Conservation (phyloP, 1,284 basidiomycete species). For the Ganoderma multipileum region DNA sequence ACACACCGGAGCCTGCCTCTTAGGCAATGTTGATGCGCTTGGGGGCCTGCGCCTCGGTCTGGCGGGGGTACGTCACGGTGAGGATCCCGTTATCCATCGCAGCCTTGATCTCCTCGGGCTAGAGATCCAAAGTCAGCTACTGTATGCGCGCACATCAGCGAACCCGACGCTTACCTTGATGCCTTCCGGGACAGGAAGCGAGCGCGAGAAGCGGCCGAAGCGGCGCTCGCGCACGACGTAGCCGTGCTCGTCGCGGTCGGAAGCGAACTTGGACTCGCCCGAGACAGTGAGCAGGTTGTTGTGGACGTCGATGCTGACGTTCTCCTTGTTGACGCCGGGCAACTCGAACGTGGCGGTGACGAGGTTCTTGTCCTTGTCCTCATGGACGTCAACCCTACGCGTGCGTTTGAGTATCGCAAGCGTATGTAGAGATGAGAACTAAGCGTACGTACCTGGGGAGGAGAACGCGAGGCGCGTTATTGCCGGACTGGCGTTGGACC, state of each 20-base stretch:
- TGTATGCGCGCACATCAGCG: background rate
- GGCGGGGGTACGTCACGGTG: constrained; percentile 50
- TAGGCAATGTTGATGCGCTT: constrained; percentile 30
- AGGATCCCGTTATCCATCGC: constrained; percentile 50
- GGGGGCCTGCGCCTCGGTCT: constrained; percentile 37
- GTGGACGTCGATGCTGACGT: constrained; percentile 51
- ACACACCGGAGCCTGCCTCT: background rate
- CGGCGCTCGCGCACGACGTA: constrained; percentile 58
- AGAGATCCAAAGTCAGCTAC: constrained; percentile 7
- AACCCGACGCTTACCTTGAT: constrained; percentile 46
- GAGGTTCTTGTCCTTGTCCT: constrained; percentile 46
- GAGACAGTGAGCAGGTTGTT: constrained; percentile 51
- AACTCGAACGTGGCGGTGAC: constrained; percentile 58
- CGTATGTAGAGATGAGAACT: too few relatives aligned
- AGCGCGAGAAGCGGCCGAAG: constrained; percentile 54
- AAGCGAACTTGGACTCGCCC: constrained; percentile 46
- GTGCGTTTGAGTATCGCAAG: background rate
- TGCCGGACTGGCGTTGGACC: constrained; percentile 21
- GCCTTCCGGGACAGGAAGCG: constrained; percentile 52
- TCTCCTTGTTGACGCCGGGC: constrained; percentile 51
- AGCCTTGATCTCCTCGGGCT: constrained; percentile 50
- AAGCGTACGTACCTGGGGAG: constrained; percentile 23
- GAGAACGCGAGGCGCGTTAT: constrained; percentile 23
- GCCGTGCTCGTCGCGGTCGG: constrained; percentile 48
- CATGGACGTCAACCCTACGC: constrained; percentile 55